Base-by-base conservation (phyloP, 2,329 filamentous ascomycete genomes). In the Ophiocordyceps robertsii region DNA sequence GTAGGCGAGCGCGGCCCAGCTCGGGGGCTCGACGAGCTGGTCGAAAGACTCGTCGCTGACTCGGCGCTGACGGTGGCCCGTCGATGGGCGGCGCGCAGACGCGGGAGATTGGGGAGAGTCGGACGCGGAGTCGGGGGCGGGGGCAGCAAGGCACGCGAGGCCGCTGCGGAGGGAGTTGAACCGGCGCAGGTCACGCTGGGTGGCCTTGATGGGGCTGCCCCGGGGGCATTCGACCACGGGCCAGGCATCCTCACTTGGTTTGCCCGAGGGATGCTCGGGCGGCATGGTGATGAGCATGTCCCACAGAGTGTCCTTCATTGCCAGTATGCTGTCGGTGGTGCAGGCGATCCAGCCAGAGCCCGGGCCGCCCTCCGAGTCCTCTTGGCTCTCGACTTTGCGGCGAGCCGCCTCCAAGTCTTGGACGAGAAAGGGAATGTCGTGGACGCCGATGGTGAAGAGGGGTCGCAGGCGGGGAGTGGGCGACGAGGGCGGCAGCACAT, bases 311-410 rank as follows among this genome's bases (percentile, higher is more conserved):
- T 80, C 76, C 65, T 96, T 96, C 61, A 86, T 83, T 38, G 78
- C 80, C 13, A 98, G 72, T 45, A 98, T 92, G 55, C 84, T 90
- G 63, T 98, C 92, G 2, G 90, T 96, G 3, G 90, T 95, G 61
- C 89, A 95, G 12, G 90, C 92, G 45, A 95, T 81, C 88, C 89
- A 98, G 33, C 88, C 84, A 13, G 72, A 64, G 29, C 70, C 70
- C 21, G 63, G 57, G 36, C 76, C 70, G 21, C 69, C 71, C 31
- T 63, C 60, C 14, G 61, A 55, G 11, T 60, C 57, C 36, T 57
- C 57, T 38, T 62, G 58, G 37, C 64, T 58, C 36, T 53, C 55
- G 30, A 60, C 55, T 8, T 50, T 47, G 59, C 55, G 65, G 67
- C 39, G 61, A 62, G 2, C 65, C 13, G 33, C 64, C 21, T 69